These are phyloP conservation scores for Lentinula boryana DNA, from an alignment of 768 basidiomycete species.

Conservation along the genomic window DNA sequence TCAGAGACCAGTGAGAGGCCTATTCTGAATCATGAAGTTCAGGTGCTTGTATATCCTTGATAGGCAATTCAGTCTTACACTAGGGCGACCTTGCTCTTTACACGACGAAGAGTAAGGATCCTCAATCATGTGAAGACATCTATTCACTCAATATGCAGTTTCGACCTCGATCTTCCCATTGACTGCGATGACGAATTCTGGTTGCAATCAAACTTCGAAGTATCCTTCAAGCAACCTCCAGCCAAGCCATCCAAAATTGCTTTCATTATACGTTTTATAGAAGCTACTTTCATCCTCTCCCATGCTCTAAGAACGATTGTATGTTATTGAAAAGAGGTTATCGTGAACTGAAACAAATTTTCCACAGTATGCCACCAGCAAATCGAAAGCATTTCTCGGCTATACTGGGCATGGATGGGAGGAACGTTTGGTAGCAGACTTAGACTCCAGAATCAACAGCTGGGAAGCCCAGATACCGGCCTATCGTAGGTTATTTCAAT, in stretches of 20 bases:
- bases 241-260: conserved; percentile 3
- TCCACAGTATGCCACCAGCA: conserved; percentile 10
- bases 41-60: conserved; percentile 1
- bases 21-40: conserved; percentile 16
- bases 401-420: conserved; percentile 3
- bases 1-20: conserved; percentile 48
- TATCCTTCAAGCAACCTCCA: background rate
- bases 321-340: conserved; percentile 7
- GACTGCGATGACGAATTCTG: conserved; percentile 6
- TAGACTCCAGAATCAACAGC: conserved; percentile 70
- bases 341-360: conserved; percentile 17
- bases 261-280: background rate
- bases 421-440: conserved; percentile 57
- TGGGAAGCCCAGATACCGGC: conserved; percentile 70
- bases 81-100: conserved; percentile 31
- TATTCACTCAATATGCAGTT: background rate
- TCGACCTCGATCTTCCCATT: conserved; percentile 3
- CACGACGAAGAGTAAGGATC: conserved; percentile 34
- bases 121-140: background rate
- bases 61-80: conserved; percentile 3
- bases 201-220: background rate
- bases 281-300: background rate
- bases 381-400: background rate
- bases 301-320: background rate
- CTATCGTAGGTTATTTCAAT: conserved; percentile 26